Base-by-base conservation (phyloP, 2,329 filamentous ascomycete species). In the Meredithiella fracta region DNA sequence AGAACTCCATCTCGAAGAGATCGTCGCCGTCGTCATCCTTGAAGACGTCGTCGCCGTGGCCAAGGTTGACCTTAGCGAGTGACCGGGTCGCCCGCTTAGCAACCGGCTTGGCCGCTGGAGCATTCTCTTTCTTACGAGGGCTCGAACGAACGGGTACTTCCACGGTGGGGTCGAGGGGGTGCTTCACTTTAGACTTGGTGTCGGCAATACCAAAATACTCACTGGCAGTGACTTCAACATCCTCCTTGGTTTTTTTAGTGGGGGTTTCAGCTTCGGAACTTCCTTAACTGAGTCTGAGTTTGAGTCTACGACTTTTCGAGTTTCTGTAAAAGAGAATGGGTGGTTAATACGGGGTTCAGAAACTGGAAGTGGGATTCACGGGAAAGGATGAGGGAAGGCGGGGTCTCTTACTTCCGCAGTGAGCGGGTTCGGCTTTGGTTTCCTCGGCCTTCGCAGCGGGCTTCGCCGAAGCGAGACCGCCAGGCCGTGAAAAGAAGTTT, bases 401-500 rank as follows among this genome's bases (percentile, higher is more conserved):
- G 23, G 38, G 11, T 56, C 11, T 26, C 73, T 55, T 63, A 76
- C 73, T 77, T 59, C 66, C 64, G 60, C 74, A 69, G 59, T 71
- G 59, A 31, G 42, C 25, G 7, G 50, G n/a, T 37, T 56, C 54
- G 14, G 53, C 68, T 59, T 68, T 71, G 59, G 73, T 69, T 57
- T 73, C 72, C 42, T 65, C 65, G 63, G 75, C 73, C 65, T 73
- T 74, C 2, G 69, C 62, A 9, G 68, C 62, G 37, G 72, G 69
- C 62, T 77, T 73, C 51, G 73, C 69, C 15, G 76, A 70, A 47
- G 75, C 70, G 62, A 76, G 73, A 60, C 77, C 75, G 53, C 80
- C 79, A 67, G 89, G 89, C 59, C 85, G 80, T 56, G 84, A 82
- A 72, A 97, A 96, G 70, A 96, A 97, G 63, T 76, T 88, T 65